These are phyloP conservation scores for Blastomyces emzantsi DNA, from an alignment of 2,329 filamentous ascomycete genomes.

Conservation along the genomic window DNA sequence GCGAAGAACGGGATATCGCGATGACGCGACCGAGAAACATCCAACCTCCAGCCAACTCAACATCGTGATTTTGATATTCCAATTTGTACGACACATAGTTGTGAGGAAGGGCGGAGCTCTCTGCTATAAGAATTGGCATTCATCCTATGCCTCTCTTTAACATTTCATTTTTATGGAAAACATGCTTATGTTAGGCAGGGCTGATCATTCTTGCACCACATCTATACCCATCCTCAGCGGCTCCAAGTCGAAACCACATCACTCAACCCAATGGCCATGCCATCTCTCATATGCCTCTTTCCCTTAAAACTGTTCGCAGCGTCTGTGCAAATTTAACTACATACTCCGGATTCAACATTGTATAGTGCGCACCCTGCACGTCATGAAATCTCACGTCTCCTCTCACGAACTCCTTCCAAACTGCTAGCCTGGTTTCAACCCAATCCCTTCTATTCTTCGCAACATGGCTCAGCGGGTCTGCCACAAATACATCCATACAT, in stretches of 20 bases:
- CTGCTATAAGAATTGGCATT: neutral
- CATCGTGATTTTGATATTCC: neutral
- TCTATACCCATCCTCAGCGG: no score
- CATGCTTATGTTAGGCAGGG: neutral
- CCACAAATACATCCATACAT: conserved; percentile 35
- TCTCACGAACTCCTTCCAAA: conserved; percentile 26
- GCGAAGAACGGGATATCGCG: neutral
- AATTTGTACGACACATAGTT: neutral
- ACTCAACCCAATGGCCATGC: neutral
- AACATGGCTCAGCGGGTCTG: conserved; percentile 25
- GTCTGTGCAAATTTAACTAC: conserved; percentile 15
- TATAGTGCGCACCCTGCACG: conserved; percentile 28
- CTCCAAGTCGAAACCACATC: no score
- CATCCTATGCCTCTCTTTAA: neutral
- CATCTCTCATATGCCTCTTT: conserved; percentile 1
- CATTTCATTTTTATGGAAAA: neutral
- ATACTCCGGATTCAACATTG: conserved; percentile 27
- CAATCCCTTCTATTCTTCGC: conserved; percentile 19
- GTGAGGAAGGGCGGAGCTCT: neutral
- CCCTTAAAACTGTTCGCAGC: neutral
- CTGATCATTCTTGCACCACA: no score
- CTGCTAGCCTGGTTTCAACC: conserved; percentile 18
- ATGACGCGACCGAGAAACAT: neutral
- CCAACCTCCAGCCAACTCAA: no score
- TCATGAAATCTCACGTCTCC: conserved; percentile 21